A percentile compares a stretch with the other conserved stretches of the same genome.
Evolutionary conservation across 2,329 filamentous ascomycete species (phyloP).

Genomic region (Alternaria triticina): DNA sequence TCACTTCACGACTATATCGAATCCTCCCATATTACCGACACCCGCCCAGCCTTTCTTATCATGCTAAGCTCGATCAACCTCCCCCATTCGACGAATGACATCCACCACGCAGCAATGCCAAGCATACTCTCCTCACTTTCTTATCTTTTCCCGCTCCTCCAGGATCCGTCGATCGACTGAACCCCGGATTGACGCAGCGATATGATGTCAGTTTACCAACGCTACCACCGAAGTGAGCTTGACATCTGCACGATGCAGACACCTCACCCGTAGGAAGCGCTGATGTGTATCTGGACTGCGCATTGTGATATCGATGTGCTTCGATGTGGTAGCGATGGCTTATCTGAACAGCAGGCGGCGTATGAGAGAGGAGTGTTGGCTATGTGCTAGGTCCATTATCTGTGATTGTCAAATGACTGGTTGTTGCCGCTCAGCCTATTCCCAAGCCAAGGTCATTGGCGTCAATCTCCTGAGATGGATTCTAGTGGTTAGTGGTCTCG

Average conservation of each 20-base stretch:
- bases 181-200: background rate
- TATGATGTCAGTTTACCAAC: constrained; percentile 1
- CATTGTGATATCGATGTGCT: background rate
- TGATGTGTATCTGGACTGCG: background rate
- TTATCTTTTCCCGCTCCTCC: constrained; percentile 21
- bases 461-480: background rate
- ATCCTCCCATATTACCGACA: background rate
- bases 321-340: background rate
- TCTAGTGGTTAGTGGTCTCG: background rate
- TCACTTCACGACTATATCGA: too few species aligned
- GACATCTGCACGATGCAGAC: background rate
- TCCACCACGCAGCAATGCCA: constrained; percentile 12
- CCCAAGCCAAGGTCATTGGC: background rate
- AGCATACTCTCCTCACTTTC: constrained; percentile 10
- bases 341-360: background rate
- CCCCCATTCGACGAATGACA: background rate
- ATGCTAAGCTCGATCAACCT: constrained; percentile 13
- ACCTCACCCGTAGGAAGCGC: too few species aligned
- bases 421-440: background rate
- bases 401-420: too few species aligned
- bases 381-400: background rate
- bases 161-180: background rate
- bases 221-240: constrained; percentile 1
- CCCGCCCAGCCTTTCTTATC: constrained; percentile 21
- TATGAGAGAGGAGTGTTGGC: background rate